Base-by-base conservation (phyloP, 139 green algal genomes). In the Tetratostichococcus sp. region DNA sequence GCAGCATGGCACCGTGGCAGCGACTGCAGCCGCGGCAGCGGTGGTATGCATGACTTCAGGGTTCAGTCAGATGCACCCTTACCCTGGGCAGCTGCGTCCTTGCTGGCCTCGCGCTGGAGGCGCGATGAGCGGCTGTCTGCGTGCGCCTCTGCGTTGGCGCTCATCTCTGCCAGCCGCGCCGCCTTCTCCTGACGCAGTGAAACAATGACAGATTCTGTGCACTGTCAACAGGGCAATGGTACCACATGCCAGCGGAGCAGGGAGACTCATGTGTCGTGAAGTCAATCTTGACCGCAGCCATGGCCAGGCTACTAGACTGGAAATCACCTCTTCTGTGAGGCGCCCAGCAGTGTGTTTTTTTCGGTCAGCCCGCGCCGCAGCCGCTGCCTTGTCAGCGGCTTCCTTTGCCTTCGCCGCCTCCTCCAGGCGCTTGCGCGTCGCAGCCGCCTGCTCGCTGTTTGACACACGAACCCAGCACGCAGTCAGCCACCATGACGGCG, bases 161-260 rank as follows among this genome's bases (percentile, higher is more conserved):
- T 81, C 93, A 98, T 98, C 83, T 97, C 91, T 23, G 89, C 89
- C 62, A 98, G 84, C 59, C 83, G 77, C 58, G 43, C 32, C 23
- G 77, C 75, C 76, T 77, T 85, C 84, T 98, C 91, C 80, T 95
- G 90, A n/a, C 58, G 25, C 58, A 66, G 58, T 16, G 23, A 6
- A 26, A 16, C 58, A 66, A 8, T 66, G 58, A 66, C 23, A 30
- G 4, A 26, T 71, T 39, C n/a, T n/a, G n/a, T n/a, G n/a, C n/a
- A n/a, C n/a, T n/a, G n/a, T n/a, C n/a, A n/a, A n/a, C n/a, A n/a
- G n/a, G n/a, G n/a, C n/a, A n/a, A n/a, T n/a, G n/a, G n/a, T n/a
- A n/a, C n/a, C n/a, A n/a, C n/a, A n/a, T n/a, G n/a, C n/a, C n/a
- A n/a, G n/a, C n/a, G n/a, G n/a, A n/a, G n/a, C n/a, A n/a, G n/a